Conservation (phyloP, 768 basidiomycete genomes). For the Calocybe indica region DNA sequence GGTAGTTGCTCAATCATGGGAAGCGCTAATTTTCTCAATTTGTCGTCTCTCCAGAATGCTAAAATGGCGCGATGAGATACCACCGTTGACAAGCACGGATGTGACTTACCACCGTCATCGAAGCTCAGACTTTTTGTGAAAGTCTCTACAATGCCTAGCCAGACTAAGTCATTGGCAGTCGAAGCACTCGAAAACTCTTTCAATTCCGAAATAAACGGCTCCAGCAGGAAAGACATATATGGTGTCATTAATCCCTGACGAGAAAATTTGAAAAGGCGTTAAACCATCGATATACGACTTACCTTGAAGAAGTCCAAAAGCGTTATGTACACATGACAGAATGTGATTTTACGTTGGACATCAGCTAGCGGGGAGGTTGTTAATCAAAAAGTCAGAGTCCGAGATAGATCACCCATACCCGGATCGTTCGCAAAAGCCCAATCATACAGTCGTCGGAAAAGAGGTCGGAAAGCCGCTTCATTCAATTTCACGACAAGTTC, state of each 20-base stretch:
- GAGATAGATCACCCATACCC: conserved; percentile 25
- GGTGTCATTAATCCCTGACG: conserved; percentile 79
- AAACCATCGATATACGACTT: conserved; percentile 8
- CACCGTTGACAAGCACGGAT: not conserved
- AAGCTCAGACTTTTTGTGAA: conserved; percentile 64
- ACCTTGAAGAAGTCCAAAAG: conserved; percentile 90
- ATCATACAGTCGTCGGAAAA: conserved; percentile 89
- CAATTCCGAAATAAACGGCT: conserved; percentile 60
- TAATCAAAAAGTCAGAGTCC: not conserved
- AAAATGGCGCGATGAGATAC: not conserved
- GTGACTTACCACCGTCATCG: conserved; percentile 73
- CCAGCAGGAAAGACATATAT: conserved; percentile 76
- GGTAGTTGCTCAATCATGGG: conserved; percentile 64
- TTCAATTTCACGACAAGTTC: conserved; percentile 91
- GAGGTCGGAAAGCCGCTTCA: conserved; percentile 83
- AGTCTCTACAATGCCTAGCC: conserved; percentile 55
- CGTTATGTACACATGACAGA: conserved; percentile 67
- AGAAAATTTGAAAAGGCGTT: not conserved
- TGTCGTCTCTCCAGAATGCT: conserved; percentile 92
- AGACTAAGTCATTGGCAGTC: conserved; percentile 40
- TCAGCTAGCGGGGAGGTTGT: conserved; percentile 16
- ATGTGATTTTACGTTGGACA: conserved; percentile 54
- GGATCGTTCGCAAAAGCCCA: conserved; percentile 77
- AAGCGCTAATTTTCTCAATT: conserved; percentile 54
- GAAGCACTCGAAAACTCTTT: conserved; percentile 35